A percentile compares a stretch with the other conserved stretches of the same genome.
These are phyloP conservation scores for Colletotrichum tabaci DNA, from an alignment of 2,329 filamentous ascomycete genomes.

Conservation along the genomic window DNA sequence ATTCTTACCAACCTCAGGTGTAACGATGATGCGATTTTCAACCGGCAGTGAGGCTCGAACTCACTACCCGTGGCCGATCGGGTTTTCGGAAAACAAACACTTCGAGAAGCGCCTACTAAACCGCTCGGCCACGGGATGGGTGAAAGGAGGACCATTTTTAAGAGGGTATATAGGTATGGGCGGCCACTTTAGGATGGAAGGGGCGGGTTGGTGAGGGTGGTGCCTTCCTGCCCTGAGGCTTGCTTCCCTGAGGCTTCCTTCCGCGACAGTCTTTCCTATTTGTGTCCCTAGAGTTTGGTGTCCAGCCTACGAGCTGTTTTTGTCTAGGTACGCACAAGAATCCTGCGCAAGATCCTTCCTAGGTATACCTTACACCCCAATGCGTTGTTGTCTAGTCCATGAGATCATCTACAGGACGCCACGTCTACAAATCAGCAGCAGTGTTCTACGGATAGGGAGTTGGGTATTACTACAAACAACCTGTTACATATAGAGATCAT, in stretches of 20 bases:
- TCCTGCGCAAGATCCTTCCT: no score
- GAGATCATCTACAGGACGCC: no score
- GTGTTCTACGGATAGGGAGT: no score
- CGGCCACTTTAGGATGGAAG: not conserved
- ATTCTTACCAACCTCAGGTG: constrained; percentile 37
- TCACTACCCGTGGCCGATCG: constrained; percentile 20
- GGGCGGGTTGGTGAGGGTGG: not conserved
- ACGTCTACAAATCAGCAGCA: no score
- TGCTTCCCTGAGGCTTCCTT: not conserved
- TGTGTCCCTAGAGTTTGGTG: not conserved
- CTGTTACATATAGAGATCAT: no score
- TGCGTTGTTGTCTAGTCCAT: no score
- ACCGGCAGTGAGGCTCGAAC: constrained; percentile 25
- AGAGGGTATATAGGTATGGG: not conserved
- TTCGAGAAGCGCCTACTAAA: constrained; percentile 16
- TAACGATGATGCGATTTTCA: constrained; percentile 28
- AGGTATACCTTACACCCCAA: no score
- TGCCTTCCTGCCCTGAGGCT: not conserved
- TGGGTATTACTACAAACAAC: no score
- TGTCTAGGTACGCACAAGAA: not conserved
- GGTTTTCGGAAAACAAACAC: constrained; percentile 10
- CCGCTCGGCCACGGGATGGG: constrained; percentile 16
- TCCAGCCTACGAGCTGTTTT: no score
- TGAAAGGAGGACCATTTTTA: not conserved
- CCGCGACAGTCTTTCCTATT: not conserved